Evolutionary conservation across 1,284 basidiomycete species (phyloP), one percentile per base, ranked within the genome.

Genomic region (Hymenochaete sp.): DNA sequence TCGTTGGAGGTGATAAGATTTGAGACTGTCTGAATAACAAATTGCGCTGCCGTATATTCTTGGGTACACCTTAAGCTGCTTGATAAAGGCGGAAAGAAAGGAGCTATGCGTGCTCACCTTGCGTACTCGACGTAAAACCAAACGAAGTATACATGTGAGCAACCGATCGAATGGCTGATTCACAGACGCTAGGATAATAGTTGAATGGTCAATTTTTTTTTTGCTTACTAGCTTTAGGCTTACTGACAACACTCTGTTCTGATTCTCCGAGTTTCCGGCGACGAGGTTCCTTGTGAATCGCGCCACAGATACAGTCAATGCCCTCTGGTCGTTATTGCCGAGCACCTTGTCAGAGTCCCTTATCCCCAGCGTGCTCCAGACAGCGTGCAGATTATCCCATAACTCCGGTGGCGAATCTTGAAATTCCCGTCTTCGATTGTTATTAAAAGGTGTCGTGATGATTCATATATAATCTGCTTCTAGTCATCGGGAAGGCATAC

Each of bases 231-330:
- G 40, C 33, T 48, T 52, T n/a, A 45, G 24, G 14, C 19, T 14
- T 26, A 66, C 82, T 66, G 55, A 88, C 85, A 74, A 82, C 40
- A 77, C 78, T 50, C 63, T 67, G 42, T 61, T 56, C 57, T 89
- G 85, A 61, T 87, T 89, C 16, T 59, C 55, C 10, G 75, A 68
- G 19, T 77, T 73, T 10, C 73, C 78, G 10, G 82, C 83, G 24
- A 82, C 78, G 10, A 89, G 63, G 59, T 89, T 89, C 49, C 86
- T 73, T 4, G 82, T 87, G 55, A 89, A 82, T 52, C 72, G 79
- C 3, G 77, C 77, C n/a, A 84, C 54, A 53, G 67, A 71, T 13
- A 67, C 60, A 41, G 42, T 43, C 25, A 47, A 43, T 13, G 38
- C 39, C 16, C 44, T 42, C 21, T 45, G 36, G 4, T 24, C 18